Conservation (phyloP, 2,329 filamentous ascomycete species). For the Penicillium sp. region DNA sequence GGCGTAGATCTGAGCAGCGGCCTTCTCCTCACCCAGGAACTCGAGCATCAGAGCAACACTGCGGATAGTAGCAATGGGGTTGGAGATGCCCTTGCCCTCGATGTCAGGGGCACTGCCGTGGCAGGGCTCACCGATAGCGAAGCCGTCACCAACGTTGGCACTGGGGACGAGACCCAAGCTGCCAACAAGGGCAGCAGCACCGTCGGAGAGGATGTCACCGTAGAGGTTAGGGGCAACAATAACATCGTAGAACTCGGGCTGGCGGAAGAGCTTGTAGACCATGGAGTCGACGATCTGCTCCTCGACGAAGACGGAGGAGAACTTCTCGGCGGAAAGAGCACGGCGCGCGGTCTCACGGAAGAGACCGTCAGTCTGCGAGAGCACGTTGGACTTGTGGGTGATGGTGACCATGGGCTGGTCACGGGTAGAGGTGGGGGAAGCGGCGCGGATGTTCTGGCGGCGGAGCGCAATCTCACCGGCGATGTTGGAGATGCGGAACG, state of each 20-base stretch:
- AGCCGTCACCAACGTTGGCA: slow-evolving; percentile 87
- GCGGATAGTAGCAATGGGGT: slow-evolving; percentile 88
- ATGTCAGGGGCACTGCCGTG: slow-evolving; percentile 95
- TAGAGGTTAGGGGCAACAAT: slow-evolving; percentile 97
- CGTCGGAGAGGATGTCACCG: slow-evolving; percentile 92
- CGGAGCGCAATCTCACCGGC: slow-evolving; percentile 89
- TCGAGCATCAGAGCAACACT: slow-evolving; percentile 92
- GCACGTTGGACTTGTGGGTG: slow-evolving; percentile 96
- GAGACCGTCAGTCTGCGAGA: slow-evolving; percentile 90
- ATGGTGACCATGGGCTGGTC: slow-evolving; percentile 72
- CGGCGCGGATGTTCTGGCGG: slow-evolving; percentile 67
- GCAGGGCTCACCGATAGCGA: slow-evolving; percentile 96
- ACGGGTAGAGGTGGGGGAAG: slow-evolving; percentile 46
- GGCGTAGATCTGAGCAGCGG: slow-evolving; percentile 79
- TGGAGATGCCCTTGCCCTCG: slow-evolving; percentile 81
- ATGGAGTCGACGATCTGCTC: slow-evolving; percentile 99
- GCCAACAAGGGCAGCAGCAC: slow-evolving; percentile 85
- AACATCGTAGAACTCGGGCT: slow-evolving; percentile 90
- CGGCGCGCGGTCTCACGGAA: slow-evolving; percentile 73
- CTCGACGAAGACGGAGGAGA: slow-evolving; percentile 61
- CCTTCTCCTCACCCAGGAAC: slow-evolving; percentile 78
- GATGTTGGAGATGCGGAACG: slow-evolving; percentile 77
- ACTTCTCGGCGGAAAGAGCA: slow-evolving; percentile 60
- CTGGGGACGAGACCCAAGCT: slow-evolving; percentile 84
- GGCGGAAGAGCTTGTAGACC: slow-evolving; percentile 98